Evolutionary conservation across 2,329 filamentous ascomycete genomes (phyloP).

Genomic region (Graphilbum ipis-grandicollis): DNA sequence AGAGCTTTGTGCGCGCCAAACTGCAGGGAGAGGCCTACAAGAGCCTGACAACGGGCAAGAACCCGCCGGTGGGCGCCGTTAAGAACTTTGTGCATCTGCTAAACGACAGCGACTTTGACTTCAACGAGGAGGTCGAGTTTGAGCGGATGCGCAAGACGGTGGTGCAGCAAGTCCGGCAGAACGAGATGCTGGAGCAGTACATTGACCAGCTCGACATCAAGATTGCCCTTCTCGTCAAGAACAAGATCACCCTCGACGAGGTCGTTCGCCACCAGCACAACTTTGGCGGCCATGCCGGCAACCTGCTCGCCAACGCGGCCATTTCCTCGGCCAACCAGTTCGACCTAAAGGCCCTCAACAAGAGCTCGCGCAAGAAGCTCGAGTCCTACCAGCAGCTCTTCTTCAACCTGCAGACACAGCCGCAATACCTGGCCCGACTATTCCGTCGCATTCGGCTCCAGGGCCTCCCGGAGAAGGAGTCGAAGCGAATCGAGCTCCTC

Average conservation of each 20-base stretch:
- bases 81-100: conserved; percentile 97
- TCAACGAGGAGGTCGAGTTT: conserved; percentile 96
- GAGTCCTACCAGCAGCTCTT: conserved; percentile 96
- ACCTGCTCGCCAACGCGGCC: conserved; percentile 71
- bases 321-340: conserved; percentile 84
- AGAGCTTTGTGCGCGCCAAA: conserved; percentile 87
- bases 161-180: conserved; percentile 90
- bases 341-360: conserved; percentile 93
- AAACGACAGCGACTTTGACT: conserved; percentile 97
- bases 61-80: conserved; percentile 88
- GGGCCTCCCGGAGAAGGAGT: conserved; percentile 77
- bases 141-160: conserved; percentile 89
- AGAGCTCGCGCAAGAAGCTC: conserved; percentile 85
- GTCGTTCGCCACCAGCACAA: conserved; percentile 94
- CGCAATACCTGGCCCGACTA: conserved; percentile 78
- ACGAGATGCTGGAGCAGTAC: conserved; percentile 93
- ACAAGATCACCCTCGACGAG: conserved; percentile 97
- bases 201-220: conserved; percentile 98
- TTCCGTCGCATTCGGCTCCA: conserved; percentile 74
- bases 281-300: conserved; percentile 68
- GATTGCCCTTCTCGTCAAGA: conserved; percentile 94
- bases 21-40: conserved; percentile 97
- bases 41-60: conserved; percentile 88
- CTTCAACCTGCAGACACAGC: conserved; percentile 91
- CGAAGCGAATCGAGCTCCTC: conserved; percentile 78